phyloP scores from a whole-genome alignment of 805 yeast genomes.

The Candida parachauliodes region DNA sequence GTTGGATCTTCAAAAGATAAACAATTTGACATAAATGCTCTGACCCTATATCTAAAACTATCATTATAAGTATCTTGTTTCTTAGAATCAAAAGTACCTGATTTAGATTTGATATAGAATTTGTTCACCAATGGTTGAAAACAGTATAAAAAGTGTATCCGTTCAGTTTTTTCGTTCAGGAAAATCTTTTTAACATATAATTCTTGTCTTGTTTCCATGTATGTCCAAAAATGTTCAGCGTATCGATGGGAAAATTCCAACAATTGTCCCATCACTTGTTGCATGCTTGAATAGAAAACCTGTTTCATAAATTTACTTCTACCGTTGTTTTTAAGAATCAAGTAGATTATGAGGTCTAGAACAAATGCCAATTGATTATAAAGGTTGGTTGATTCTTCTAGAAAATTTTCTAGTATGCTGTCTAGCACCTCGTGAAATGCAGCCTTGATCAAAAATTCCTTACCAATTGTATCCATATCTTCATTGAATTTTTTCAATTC shows the following conservation, averaged over 20 bases:
- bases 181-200: slow-evolving; percentile 23
- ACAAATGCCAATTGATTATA: slow-evolving; percentile 17
- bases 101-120: slow-evolving; percentile 12
- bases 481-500: slow-evolving; percentile 21
- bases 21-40: slow-evolving; percentile 29
- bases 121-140: slow-evolving; percentile 37
- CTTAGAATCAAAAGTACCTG: slow-evolving; percentile 25
- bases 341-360: slow-evolving; percentile 24
- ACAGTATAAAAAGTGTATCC: slow-evolving; percentile 38
- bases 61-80: slow-evolving; percentile 39
- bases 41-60: slow-evolving; percentile 31
- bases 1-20: slow-evolving; percentile 41
- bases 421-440: slow-evolving; percentile 24
- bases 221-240: slow-evolving; percentile 32
- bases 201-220: slow-evolving; percentile 30
- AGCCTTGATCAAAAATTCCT: slow-evolving; percentile 18
- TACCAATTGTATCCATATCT: slow-evolving; percentile 17
- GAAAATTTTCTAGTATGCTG: slow-evolving; percentile 2
- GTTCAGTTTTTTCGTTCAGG: slow-evolving; percentile 26
- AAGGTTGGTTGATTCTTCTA: slow-evolving; percentile 1
- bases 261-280: slow-evolving; percentile 21
- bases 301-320: slow-evolving; percentile 15
- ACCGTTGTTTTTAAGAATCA: slow-evolving; percentile 12
- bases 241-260: slow-evolving; percentile 18
- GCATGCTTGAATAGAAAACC: slow-evolving; percentile 23